Conservation (phyloP, 2,329 filamentous ascomycete genomes). For the Phialemonium atrogriseum region DNA sequence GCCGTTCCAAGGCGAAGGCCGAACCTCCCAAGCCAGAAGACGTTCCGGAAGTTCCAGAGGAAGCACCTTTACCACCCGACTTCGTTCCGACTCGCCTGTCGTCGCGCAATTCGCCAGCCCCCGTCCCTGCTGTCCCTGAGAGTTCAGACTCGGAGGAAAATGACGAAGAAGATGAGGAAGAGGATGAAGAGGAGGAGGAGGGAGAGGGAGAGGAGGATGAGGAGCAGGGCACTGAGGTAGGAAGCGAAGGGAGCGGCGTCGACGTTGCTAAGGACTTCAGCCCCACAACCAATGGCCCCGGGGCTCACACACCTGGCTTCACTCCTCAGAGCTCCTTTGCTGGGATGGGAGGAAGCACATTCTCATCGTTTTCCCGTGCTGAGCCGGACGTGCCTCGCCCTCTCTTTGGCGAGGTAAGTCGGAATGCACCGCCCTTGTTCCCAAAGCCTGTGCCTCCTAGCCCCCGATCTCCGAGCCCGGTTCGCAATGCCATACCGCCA, state of each 20-base stretch:
- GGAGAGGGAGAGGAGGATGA: constrained; percentile 37
- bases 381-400: constrained; percentile 33
- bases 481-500: constrained; percentile 49
- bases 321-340: constrained; percentile 54
- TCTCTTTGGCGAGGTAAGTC: constrained; percentile 47
- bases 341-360: constrained; percentile 35
- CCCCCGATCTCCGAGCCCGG: constrained; percentile 65
- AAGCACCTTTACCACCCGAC: constrained; percentile 24
- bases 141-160: constrained; percentile 26
- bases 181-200: constrained; percentile 29
- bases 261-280: constrained; percentile 58
- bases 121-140: constrained; percentile 28
- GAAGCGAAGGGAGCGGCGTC: constrained; percentile 50
- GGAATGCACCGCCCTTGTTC: constrained; percentile 40
- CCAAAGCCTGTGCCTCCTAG: constrained; percentile 46
- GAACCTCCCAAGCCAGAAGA: constrained; percentile 9
- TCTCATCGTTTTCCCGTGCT: constrained; percentile 36
- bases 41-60: constrained; percentile 9
- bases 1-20: constrained; percentile 4
- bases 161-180: constrained; percentile 30
- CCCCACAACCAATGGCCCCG: constrained; percentile 30
- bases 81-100: constrained; percentile 23
- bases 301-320: constrained; percentile 38
- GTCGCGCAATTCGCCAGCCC: constrained; percentile 21
- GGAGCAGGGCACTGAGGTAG: constrained; percentile 37